Conservation (phyloP, 805 yeast genomes). For the Yarrowia bubula region DNA sequence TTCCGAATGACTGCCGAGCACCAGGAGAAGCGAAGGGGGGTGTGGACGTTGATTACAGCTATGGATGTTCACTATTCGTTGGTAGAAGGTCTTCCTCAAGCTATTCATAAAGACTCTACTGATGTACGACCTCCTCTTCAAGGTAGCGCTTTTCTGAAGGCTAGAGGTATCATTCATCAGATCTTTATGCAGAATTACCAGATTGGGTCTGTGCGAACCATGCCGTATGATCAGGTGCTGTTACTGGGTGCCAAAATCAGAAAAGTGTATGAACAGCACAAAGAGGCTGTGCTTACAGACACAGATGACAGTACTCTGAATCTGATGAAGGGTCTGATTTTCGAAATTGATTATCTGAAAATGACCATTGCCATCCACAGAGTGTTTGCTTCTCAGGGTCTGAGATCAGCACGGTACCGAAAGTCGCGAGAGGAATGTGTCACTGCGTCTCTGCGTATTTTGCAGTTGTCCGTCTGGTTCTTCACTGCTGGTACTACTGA, state of each 20-base stretch:
- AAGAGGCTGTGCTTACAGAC: slow-evolving; percentile 31
- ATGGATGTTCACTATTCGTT: slow-evolving; percentile 36
- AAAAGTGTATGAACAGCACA: slow-evolving; percentile 32
- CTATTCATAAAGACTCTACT: slow-evolving; percentile 34
- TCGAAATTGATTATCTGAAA: slow-evolving; percentile 36
- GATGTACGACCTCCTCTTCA: slow-evolving; percentile 36
- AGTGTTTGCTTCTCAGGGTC: slow-evolving; percentile 29
- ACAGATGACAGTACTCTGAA: slow-evolving; percentile 32
- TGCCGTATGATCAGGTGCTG: slow-evolving; percentile 32
- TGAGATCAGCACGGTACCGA: slow-evolving; percentile 10
- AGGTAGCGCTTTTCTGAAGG: slow-evolving; percentile 34
- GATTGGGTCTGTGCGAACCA: slow-evolving; percentile 33
- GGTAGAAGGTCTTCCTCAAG: slow-evolving; percentile 38
- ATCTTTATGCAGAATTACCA: slow-evolving; percentile 30
- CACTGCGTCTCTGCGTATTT: slow-evolving; percentile 13
- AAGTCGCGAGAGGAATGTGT: slow-evolving; percentile 28
- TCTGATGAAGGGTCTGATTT: slow-evolving; percentile 36
- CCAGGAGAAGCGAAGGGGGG: slow-evolving; percentile 36
- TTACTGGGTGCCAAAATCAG: slow-evolving; percentile 35
- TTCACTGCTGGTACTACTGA: not conserved
- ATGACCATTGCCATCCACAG: slow-evolving; percentile 38
- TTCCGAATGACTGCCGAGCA: slow-evolving; percentile 37
- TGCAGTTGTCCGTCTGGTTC: slow-evolving; percentile 26
- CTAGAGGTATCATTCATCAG: slow-evolving; percentile 29
- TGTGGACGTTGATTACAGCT: slow-evolving; percentile 35